These are phyloP conservation scores for Ambispora gerdemannii DNA, from an alignment of 192 early-diverging fungal species.

Conservation along the genomic window DNA sequence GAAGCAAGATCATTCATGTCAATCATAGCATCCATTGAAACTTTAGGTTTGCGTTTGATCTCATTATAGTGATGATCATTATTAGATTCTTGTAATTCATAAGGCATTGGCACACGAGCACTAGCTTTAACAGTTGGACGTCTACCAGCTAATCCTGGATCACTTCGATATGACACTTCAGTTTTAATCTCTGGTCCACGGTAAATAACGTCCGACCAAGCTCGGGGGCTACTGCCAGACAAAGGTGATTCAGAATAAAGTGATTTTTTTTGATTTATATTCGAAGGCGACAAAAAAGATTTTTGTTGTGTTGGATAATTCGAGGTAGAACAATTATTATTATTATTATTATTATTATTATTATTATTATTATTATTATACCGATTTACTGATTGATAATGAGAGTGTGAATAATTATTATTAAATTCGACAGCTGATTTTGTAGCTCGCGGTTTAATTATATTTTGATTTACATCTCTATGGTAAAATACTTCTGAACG, in stretches of 20 bases:
- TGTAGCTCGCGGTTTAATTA: neutral
- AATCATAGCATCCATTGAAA: neutral
- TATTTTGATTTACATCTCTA: neutral
- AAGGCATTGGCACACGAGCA: neutral
- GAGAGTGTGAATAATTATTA: neutral
- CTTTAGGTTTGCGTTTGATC: neutral
- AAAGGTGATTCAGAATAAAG: neutral
- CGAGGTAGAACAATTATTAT: neutral
- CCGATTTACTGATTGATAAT: neutral
- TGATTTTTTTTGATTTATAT: neutral
- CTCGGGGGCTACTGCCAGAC: neutral
- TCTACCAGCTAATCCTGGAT: conserved; percentile 3
- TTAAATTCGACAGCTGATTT: neutral
- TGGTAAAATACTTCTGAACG: neutral
- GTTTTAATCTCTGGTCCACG: neutral
- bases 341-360: no score
- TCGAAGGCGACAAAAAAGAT: neutral
- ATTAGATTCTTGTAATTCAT: neutral
- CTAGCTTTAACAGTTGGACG: neutral
- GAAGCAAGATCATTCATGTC: neutral
- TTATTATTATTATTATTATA: no score
- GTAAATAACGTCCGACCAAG: conserved; percentile 27
- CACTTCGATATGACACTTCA: conserved; percentile 14
- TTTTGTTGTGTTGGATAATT: neutral
- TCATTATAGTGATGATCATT: neutral